Evolutionary conservation across 495 filamentous ascomycete genomes (phyloP), one percentile per base, ranked within the genome.

Genomic region (Corynascus novoguineensis): DNA sequence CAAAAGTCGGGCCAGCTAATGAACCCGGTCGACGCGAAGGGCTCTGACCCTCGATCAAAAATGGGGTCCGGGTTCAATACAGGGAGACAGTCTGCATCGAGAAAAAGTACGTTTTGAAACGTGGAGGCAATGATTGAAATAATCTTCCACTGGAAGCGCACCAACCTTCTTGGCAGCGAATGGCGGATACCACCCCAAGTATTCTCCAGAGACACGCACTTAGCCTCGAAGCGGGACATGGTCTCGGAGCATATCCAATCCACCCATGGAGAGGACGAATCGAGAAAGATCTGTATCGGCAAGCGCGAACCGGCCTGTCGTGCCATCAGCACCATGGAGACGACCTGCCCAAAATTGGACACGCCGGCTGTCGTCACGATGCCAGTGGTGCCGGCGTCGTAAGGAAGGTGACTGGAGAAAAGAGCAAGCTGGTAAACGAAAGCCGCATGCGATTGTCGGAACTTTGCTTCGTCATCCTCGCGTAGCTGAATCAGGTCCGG

Each of bases 1-100:
- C 81, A 86, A 62, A 83, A 85, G 60, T 86, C 84, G 5, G 83
- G 81, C 81, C 81, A 86, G 41, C 74, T 75, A 3, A 86, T 77
- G 45, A 86, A 63, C 0, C 82, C 81, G 0, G 71, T 71, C 7
- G 74, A 76, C 2, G 61, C 67, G 64, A 79, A 86, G 0, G 82
- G 78, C 37, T 81, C 75, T 4, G 73, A 59, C 14, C 48, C 54
- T 0, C 34, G 44, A 17, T 66, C 60, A 17, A 86, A 74, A 9
- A 85, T 63, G 1, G 70, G 52, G 41, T 80, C 78, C 0, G 83
- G 82, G 32, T 76, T 71, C 12, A 73, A 66, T 9, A 83, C 61
- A 7, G 81, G 79, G 38, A 85, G 76, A 52, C 71, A 74, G 59
- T 86, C 82, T 32, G 79, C 77, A 61, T 86, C 83, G 70, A 86